Evolutionary conservation across 345 rosid genomes (phyloP).

Genomic region (Isatis tinctoria): DNA sequence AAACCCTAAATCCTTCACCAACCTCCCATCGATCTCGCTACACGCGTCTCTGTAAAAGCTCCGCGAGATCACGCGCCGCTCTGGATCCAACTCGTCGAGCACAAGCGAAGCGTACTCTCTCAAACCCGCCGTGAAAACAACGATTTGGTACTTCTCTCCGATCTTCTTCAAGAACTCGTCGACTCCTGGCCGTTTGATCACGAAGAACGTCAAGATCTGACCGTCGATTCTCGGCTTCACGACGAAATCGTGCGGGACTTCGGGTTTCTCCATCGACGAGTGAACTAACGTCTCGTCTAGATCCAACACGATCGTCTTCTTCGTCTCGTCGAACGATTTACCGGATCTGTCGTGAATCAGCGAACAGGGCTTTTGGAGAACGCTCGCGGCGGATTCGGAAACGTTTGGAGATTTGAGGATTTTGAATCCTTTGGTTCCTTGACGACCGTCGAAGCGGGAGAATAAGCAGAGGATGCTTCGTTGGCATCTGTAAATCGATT

Average conservation of each 20-base stretch:
- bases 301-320: conserved; percentile 75
- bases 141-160: conserved; percentile 58
- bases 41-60: conserved; percentile 74
- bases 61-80: conserved; percentile 50
- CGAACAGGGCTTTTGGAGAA: background rate
- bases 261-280: conserved; percentile 72
- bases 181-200: conserved; percentile 84
- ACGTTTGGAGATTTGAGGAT: conserved; percentile 34
- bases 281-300: conserved; percentile 89
- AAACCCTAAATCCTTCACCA: conserved; percentile 68
- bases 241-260: conserved; percentile 50
- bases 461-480: conserved; percentile 63
- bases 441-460: conserved; percentile 41
- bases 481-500: conserved; percentile 52
- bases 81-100: conserved; percentile 57
- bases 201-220: conserved; percentile 56
- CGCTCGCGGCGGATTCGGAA: background rate
- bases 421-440: conserved; percentile 49
- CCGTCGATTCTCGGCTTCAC: conserved; percentile 72
- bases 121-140: conserved; percentile 88
- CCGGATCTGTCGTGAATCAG: conserved; percentile 27
- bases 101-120: conserved; percentile 73
- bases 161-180: conserved; percentile 56
- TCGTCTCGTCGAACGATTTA: conserved; percentile 27
- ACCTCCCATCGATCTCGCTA: conserved; percentile 59